A percentile compares a stretch with the other conserved stretches of the same genome.
Conservation (phyloP, 2,329 filamentous ascomycete species). For the Akanthomyces dipterigenus region DNA sequence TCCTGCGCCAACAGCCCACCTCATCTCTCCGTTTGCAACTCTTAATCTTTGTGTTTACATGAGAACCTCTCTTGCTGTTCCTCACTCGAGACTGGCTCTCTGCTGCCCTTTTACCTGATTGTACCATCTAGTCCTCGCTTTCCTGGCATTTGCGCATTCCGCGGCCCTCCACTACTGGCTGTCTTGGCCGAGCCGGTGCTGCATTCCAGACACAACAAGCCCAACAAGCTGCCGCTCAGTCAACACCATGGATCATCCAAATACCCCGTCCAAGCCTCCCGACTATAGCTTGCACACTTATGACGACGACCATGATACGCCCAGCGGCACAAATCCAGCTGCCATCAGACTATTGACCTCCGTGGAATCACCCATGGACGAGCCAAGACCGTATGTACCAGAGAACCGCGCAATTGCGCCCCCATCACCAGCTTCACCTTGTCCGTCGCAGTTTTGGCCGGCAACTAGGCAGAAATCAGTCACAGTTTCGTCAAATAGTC, state of each 20-base stretch:
- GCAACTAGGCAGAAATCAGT: conserved; percentile 9
- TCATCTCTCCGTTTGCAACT: not conserved
- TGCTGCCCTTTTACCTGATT: not conserved
- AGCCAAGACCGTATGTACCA: conserved; percentile 49
- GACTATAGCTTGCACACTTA: conserved; percentile 53
- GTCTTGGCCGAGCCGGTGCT: conserved; percentile 9
- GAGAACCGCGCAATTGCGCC: not conserved
- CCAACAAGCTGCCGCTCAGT: conserved; percentile 12
- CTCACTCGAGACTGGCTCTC: conserved; percentile 4
- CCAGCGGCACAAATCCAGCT: conserved; percentile 41
- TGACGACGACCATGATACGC: conserved; percentile 46
- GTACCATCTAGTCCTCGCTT: not conserved
- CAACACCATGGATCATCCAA: conserved; percentile 41
- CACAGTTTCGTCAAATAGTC: not conserved
- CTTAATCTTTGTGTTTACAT: conserved; percentile 2
- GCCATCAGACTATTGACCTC: conserved; percentile 57
- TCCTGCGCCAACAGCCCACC: not conserved
- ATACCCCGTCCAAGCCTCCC: conserved; percentile 45
- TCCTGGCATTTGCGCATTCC: not conserved
- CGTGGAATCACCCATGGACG: conserved; percentile 46
- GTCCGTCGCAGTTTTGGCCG: conserved; percentile 1
- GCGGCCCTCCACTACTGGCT: not conserved
- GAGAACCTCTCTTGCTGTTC: not conserved
- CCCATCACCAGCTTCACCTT: conserved; percentile 13
- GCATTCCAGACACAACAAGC: conserved; percentile 22